Conservation (phyloP, 1,284 basidiomycete species). For the Boletellus deceptivus region DNA sequence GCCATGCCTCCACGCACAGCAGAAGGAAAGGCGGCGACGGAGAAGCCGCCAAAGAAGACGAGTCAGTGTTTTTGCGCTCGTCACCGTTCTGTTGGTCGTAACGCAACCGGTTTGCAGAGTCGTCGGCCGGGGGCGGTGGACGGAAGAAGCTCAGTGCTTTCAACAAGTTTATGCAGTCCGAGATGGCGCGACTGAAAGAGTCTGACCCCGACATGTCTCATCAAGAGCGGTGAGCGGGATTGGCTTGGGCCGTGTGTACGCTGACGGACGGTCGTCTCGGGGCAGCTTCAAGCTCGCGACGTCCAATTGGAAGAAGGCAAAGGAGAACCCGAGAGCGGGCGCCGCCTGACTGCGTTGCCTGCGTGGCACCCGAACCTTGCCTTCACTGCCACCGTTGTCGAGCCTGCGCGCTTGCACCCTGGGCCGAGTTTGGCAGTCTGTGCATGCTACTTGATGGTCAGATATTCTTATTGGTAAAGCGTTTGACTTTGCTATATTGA, state of each 20-base stretch:
- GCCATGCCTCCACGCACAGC: constrained; percentile 32
- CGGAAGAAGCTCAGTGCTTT: constrained; percentile 63
- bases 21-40: constrained; percentile 28
- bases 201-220: constrained; percentile 66
- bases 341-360: constrained; percentile 15
- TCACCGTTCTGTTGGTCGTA: constrained; percentile 5
- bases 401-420: constrained; percentile 7
- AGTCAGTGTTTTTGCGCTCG: constrained; percentile 23
- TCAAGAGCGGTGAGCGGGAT: constrained; percentile 58
- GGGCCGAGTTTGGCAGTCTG: constrained; percentile 18
- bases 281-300: constrained; percentile 71
- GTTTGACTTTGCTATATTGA: constrained; percentile 21
- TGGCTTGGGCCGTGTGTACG: constrained; percentile 3
- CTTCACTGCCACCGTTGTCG: constrained; percentile 6
- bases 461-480: constrained; percentile 37
- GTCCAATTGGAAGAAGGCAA: constrained; percentile 71
- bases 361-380: constrained; percentile 3
- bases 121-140: constrained; percentile 39
- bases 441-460: constrained; percentile 10
- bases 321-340: constrained; percentile 57
- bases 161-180: constrained; percentile 79
- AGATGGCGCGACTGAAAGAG: constrained; percentile 73
- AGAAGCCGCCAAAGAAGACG: constrained; percentile 36
- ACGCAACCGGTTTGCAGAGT: constrained; percentile 33
- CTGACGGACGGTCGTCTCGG: constrained; percentile 7